These are phyloP conservation scores for Striga hermonthica DNA, from an alignment of 305 asterid species.

Conservation along the genomic window DNA sequence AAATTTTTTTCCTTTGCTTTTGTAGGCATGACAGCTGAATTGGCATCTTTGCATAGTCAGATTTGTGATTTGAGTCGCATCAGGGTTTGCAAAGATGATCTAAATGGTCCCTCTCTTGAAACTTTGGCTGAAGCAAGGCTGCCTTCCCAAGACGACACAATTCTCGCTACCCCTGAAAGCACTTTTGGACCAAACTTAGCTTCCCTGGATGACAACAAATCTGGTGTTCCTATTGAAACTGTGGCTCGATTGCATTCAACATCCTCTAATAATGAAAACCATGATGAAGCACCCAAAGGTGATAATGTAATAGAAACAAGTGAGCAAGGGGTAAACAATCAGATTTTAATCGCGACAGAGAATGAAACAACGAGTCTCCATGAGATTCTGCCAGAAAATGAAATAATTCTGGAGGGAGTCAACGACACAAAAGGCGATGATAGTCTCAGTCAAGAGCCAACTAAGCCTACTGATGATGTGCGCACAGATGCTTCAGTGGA, in stretches of 20 bases:
- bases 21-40: conserved; percentile 62
- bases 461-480: conserved; percentile 30
- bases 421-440: conserved; percentile 28
- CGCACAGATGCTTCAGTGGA: conserved; percentile 31
- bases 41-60: conserved; percentile 58
- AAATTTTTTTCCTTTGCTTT: conserved; percentile 26
- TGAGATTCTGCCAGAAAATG: conserved; percentile 34
- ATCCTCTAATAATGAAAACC: conserved; percentile 38
- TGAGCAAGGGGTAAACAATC: conserved; percentile 29
- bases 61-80: conserved; percentile 57
- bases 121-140: conserved; percentile 33
- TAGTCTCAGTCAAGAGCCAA: conserved; percentile 33
- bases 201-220: conserved; percentile 15
- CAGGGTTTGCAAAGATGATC: conserved; percentile 47
- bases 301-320: conserved; percentile 5
- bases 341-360: conserved; percentile 31
- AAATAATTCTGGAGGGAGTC: conserved; percentile 39
- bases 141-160: conserved; percentile 33
- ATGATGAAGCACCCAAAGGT: conserved; percentile 30
- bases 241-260: conserved; percentile 18
- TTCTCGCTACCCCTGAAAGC: conserved; percentile 32
- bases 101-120: conserved; percentile 28
- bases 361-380: conserved; percentile 35
- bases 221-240: neutral
- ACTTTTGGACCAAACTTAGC: conserved; percentile 26